These are phyloP conservation scores for Xanthoconium stramineum DNA, from an alignment of 768 basidiomycete genomes.

Conservation along the genomic window DNA sequence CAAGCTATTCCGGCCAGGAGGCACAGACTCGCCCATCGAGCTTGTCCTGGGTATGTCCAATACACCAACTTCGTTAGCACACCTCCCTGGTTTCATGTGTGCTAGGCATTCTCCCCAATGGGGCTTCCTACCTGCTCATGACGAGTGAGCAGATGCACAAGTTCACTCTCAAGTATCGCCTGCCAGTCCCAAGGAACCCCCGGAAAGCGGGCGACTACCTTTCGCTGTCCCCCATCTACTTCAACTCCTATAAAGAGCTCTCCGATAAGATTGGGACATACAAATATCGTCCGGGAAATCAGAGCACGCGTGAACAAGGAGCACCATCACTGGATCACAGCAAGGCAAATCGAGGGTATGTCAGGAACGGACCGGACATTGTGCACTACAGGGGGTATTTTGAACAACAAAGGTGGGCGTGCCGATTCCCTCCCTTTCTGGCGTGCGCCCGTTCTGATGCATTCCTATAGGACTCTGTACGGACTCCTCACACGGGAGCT, in stretches of 20 bases:
- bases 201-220: constrained; percentile 32
- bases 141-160: constrained; percentile 30
- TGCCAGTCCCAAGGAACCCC: constrained; percentile 10
- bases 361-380: constrained; percentile 15
- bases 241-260: constrained; percentile 32
- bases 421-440: neutral
- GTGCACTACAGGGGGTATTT: constrained; percentile 37
- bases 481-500: constrained; percentile 24
- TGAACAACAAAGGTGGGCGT: constrained; percentile 41
- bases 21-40: constrained; percentile 33
- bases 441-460: neutral
- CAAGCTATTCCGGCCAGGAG: constrained; percentile 29
- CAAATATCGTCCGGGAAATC: constrained; percentile 38
- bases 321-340: constrained; percentile 33
- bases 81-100: neutral
- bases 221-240: constrained; percentile 49
- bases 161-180: constrained; percentile 20
- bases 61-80: too few species aligned
- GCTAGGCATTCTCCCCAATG: constrained; percentile 42
- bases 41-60: constrained; percentile 41
- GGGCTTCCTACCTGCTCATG: constrained; percentile 46
- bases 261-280: constrained; percentile 37
- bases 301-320: constrained; percentile 17
- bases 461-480: constrained; percentile 31
- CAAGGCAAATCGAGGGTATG: constrained; percentile 40